Percentiles rank a stretch among this genome's conserved stretches.
phyloP scores from a whole-genome alignment of 2,329 filamentous ascomycete species.

The Botrytis cinerea region DNA sequence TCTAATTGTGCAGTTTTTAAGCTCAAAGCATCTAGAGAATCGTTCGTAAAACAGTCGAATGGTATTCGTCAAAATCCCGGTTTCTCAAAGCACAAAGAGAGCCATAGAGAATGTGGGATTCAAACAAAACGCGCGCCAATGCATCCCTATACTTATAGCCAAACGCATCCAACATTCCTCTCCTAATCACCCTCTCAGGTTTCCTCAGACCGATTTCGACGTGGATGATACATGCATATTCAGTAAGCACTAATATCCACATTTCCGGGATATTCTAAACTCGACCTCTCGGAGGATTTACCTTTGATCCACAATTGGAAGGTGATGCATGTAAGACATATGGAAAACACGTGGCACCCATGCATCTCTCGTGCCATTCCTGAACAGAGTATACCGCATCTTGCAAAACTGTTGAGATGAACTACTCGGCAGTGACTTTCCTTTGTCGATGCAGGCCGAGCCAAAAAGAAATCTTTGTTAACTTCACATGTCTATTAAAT shows the following conservation, averaged over 20 bases:
- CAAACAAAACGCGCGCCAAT: neutral
- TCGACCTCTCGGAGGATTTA: conserved; percentile 17
- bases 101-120: neutral
- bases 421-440: neutral
- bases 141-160: neutral
- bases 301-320: conserved; percentile 1
- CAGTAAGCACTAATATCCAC: conserved; percentile 12
- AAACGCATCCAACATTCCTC: neutral
- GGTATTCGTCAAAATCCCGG: neutral
- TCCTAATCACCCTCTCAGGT: neutral
- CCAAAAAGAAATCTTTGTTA: neutral
- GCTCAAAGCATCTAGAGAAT: neutral
- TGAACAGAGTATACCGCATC: neutral
- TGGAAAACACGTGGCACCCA: conserved; percentile 20
- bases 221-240: conserved; percentile 14
- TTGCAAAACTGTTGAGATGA: neutral
- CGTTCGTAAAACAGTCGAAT: neutral
- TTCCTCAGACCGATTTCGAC: neutral
- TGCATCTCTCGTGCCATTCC: neutral
- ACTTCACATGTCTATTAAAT: neutral
- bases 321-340: conserved; percentile 18
- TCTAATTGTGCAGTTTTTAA: neutral
- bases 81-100: neutral
- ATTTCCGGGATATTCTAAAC: neutral
- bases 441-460: neutral